These are phyloP conservation scores for Aspergillus phoenicis DNA, from an alignment of 2,329 filamentous ascomycete species.

Conservation along the genomic window DNA sequence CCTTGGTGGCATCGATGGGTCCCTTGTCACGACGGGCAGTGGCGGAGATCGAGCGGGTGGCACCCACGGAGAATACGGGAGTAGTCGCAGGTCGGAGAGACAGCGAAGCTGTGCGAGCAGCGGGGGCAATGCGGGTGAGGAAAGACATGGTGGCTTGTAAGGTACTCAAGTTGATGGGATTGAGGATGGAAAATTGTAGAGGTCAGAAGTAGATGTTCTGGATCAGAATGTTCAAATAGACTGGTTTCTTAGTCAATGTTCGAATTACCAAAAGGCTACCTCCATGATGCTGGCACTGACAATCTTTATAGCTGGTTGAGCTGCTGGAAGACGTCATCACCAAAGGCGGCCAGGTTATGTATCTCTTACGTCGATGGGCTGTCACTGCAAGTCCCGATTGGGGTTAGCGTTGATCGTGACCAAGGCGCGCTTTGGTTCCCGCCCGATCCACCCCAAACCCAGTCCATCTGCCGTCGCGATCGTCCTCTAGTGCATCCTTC, in stretches of 20 bases:
- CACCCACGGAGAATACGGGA: constrained; percentile 23
- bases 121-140: constrained; percentile 36
- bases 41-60: constrained; percentile 53
- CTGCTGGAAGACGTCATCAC: constrained; percentile 8
- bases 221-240: neutral
- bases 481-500: neutral
- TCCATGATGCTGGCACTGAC: neutral
- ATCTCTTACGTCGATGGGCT: constrained; percentile 30
- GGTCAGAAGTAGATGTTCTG: neutral
- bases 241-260: neutral
- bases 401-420: constrained; percentile 13
- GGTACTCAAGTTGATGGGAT: neutral
- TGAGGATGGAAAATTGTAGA: neutral
- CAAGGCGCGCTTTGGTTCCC: neutral
- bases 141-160: constrained; percentile 36
- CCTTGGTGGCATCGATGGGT: constrained; percentile 59
- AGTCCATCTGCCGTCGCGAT: neutral
- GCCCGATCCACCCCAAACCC: neutral
- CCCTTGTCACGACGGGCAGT: constrained; percentile 53
- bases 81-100: constrained; percentile 3
- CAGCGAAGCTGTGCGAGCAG: constrained; percentile 27
- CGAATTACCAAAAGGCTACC: neutral
- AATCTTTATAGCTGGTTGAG: neutral
- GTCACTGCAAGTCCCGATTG: constrained; percentile 21
- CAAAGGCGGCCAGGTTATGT: constrained; percentile 5